Conservation (phyloP, 164 flowering plant species). For the Vitis rotundifolia region DNA sequence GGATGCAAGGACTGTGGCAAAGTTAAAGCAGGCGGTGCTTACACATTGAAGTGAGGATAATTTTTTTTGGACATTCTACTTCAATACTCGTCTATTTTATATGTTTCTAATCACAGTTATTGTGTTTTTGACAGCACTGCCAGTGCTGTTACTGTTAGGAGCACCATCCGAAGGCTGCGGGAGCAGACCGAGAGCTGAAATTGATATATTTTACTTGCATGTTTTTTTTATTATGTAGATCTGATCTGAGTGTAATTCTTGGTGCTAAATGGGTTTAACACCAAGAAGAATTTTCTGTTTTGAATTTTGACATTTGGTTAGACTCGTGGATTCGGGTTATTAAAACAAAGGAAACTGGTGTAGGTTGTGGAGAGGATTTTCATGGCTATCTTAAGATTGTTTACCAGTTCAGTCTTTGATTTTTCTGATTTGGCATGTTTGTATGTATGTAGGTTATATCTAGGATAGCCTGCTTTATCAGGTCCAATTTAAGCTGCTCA, state of each 20-base stretch:
- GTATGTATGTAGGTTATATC: too few relatives aligned
- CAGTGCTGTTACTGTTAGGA: slow-evolving; percentile 69
- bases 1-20: slow-evolving; percentile 64
- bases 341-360: background rate
- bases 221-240: background rate
- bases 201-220: background rate
- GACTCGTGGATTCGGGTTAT: background rate
- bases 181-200: slow-evolving; percentile 46
- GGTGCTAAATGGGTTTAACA: background rate
- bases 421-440: too few relatives aligned
- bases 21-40: slow-evolving; percentile 60
- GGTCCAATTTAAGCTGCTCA: too few relatives aligned
- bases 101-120: background rate
- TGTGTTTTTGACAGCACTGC: slow-evolving; percentile 45
- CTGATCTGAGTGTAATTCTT: background rate
- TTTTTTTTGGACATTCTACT: background rate
- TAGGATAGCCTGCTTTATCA: too few relatives aligned
- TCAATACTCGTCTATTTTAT: too few relatives aligned
- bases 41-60: slow-evolving; percentile 46
- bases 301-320: background rate
- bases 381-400: too few relatives aligned
- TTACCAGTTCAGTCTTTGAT: too few relatives aligned
- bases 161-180: slow-evolving; percentile 63
- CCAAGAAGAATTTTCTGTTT: background rate
- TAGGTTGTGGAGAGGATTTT: background rate